Percentiles rank a stretch among this genome's conserved stretches.
These are phyloP conservation scores for Staphylotrichum tortipilum DNA, from an alignment of 495 filamentous ascomycete genomes.

Conservation along the genomic window DNA sequence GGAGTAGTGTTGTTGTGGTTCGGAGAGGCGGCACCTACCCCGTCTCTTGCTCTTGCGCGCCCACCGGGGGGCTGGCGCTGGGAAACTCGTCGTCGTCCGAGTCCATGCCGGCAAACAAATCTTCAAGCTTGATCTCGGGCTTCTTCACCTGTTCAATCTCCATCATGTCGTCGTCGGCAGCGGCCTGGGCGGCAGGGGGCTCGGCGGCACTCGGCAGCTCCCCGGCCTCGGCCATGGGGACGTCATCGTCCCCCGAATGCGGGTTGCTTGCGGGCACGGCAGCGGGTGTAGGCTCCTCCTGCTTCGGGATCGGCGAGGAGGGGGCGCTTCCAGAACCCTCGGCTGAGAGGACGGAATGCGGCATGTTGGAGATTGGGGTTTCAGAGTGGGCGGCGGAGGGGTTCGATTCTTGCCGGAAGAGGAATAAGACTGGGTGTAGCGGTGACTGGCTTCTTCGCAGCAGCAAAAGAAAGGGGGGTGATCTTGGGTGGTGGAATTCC, in stretches of 20 bases:
- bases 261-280: neutral
- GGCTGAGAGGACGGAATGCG: conserved; percentile 11
- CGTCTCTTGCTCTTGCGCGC: conserved; percentile 16
- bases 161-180: neutral
- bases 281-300: conserved; percentile 3
- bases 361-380: conserved; percentile 6
- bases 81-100: conserved; percentile 75
- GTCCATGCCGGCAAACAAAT: conserved; percentile 69
- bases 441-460: too few species aligned
- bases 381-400: too few species aligned
- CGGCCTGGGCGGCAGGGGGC: neutral
- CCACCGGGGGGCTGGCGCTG: conserved; percentile 31
- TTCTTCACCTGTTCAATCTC: conserved; percentile 21
- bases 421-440: too few species aligned
- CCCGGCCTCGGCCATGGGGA: conserved; percentile 15
- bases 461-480: too few species aligned
- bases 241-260: conserved; percentile 8
- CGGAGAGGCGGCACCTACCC: conserved; percentile 16
- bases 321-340: neutral
- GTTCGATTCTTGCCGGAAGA: too few species aligned
- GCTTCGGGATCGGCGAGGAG: conserved; percentile 6
- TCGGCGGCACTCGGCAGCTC: neutral
- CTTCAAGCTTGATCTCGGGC: conserved; percentile 62
- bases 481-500: too few species aligned
- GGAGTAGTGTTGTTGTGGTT: too few species aligned